Base-by-base conservation (phyloP, 2,329 filamentous ascomycete species). In the Bretziella fagacearum region DNA sequence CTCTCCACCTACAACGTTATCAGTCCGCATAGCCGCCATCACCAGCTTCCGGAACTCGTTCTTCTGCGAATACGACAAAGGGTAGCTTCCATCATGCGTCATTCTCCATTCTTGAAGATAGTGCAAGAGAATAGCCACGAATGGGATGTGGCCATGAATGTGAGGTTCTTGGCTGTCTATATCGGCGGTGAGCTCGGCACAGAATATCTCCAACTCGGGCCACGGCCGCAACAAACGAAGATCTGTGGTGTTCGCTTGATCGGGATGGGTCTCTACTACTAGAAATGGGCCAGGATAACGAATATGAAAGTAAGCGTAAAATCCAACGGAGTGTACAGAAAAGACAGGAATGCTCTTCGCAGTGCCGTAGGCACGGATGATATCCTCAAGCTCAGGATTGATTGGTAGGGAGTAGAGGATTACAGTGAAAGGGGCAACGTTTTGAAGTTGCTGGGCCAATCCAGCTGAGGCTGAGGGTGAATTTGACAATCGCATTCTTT, bases 231-330 rank as follows among this genome's bases (percentile, higher is more conserved):
- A 65, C 10, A 98, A 69, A 43, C 91, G 79, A 27, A 98, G 70
- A 56, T 98, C 91, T 48, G 82, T 79, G 1, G 77, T 91, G 6
- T 84, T 78, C 32, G 84, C 83, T 33, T 84, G 77, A 53, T 93
- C 86, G 1, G 91, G 91, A 58, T 98, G 91, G 37, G 91, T 96
- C 59, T 98, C 89, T 52, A 98, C 83, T 49, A 98, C 82, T 4
- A 89, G 86, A 56, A 93, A 94, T 23, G 79, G 75, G n/a, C 76
- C 68, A 7, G 84, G 81, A 23, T 94, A 66, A 54, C 74, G 69
- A 23, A 93, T 69, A n/a, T 78, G 81, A 60, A 96, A 93, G 54
- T 83, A 84, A 2, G 84, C 83, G 62, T 91, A 93, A 65, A 93
- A 95, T 23, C 91, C 91, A 33, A 82, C 73, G n/a, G 81, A 94